These are phyloP conservation scores for Lactarius tabidus DNA, from an alignment of 768 basidiomycete genomes.

Conservation along the genomic window DNA sequence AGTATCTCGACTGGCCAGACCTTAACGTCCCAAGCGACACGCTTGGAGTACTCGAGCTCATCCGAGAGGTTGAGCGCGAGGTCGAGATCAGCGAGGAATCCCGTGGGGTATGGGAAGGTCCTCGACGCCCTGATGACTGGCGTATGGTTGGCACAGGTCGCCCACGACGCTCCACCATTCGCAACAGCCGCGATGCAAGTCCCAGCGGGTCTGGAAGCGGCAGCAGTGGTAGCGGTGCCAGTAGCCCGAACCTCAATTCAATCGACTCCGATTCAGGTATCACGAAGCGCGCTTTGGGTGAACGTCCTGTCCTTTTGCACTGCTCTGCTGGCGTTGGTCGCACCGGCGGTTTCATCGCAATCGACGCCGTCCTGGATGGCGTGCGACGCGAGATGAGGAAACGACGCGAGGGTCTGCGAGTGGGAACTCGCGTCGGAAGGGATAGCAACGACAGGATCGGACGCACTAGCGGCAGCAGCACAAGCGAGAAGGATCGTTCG, in stretches of 20 bases:
- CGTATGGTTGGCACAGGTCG: slow-evolving; percentile 18
- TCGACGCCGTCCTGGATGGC: slow-evolving; percentile 81
- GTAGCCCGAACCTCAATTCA: slow-evolving; percentile 29
- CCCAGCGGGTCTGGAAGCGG: slow-evolving; percentile 21
- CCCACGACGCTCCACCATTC: slow-evolving; percentile 6
- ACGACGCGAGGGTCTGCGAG: slow-evolving; percentile 29
- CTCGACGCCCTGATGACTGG: slow-evolving; percentile 30
- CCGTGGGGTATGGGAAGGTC: slow-evolving; percentile 26
- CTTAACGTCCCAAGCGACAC: slow-evolving; percentile 92
- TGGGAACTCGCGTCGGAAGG: slow-evolving; percentile 23
- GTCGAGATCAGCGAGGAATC: slow-evolving; percentile 27
- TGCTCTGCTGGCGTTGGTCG: slow-evolving; percentile 95
- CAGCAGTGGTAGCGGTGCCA: slow-evolving; percentile 19
- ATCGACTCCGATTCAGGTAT: slow-evolving; percentile 56
- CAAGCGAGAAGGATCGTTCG: slow-evolving; percentile 22
- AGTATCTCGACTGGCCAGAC: slow-evolving; percentile 95
- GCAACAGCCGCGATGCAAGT: slow-evolving; percentile 18
- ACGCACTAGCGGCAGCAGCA: slow-evolving; percentile 25
- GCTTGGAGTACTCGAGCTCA: slow-evolving; percentile 64
- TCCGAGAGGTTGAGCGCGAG: slow-evolving; percentile 59
- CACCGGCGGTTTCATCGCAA: slow-evolving; percentile 89
- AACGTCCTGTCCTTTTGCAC: slow-evolving; percentile 70
- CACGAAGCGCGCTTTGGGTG: slow-evolving; percentile 47
- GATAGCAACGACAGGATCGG: slow-evolving; percentile 10
- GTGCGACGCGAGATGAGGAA: slow-evolving; percentile 55